phyloP scores from a whole-genome alignment of 2,329 filamentous ascomycete genomes.

The Orbilia brochopaga region DNA sequence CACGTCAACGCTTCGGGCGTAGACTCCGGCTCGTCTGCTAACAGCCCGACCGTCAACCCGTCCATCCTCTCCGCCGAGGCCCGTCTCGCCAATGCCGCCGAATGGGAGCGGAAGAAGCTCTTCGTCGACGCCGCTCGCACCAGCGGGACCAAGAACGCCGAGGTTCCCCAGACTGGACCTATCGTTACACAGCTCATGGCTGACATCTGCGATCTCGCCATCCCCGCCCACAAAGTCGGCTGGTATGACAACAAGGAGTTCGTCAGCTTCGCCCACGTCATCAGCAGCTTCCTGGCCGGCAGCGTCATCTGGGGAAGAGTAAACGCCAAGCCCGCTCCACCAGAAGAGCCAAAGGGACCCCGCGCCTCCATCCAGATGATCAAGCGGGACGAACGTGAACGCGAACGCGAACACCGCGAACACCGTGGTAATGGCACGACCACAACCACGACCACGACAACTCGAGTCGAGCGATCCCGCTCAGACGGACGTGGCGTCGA shows the following conservation, averaged over 20 bases:
- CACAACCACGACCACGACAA: neutral
- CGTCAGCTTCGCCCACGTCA: slow-evolving; percentile 27
- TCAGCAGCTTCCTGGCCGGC: slow-evolving; percentile 36
- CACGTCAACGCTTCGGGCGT: slow-evolving; percentile 18
- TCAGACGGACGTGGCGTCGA: neutral
- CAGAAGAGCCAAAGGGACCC: slow-evolving; percentile 7
- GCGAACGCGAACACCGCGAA: neutral
- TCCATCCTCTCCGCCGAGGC: slow-evolving; percentile 35
- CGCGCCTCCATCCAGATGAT: slow-evolving; percentile 35
- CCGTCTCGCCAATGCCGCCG: slow-evolving; percentile 35
- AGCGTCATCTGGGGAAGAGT: slow-evolving; percentile 48
- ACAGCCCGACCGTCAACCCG: slow-evolving; percentile 32
- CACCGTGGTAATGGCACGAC: neutral
- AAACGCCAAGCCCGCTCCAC: slow-evolving; percentile 16
- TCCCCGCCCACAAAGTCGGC: slow-evolving; percentile 40
- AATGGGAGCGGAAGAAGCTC: slow-evolving; percentile 45
- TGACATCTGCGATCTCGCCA: slow-evolving; percentile 44
- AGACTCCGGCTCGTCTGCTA: slow-evolving; percentile 21
- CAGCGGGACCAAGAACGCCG: slow-evolving; percentile 14
- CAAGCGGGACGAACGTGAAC: slow-evolving; percentile 20
- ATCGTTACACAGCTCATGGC: slow-evolving; percentile 45
- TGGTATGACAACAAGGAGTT: slow-evolving; percentile 47
- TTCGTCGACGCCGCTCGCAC: slow-evolving; percentile 43
- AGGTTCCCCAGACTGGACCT: slow-evolving; percentile 13
- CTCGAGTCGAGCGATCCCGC: neutral